Evolutionary conservation across 1,139 yeast species (phyloP).

Genomic region (Taiozyma onychis): DNA sequence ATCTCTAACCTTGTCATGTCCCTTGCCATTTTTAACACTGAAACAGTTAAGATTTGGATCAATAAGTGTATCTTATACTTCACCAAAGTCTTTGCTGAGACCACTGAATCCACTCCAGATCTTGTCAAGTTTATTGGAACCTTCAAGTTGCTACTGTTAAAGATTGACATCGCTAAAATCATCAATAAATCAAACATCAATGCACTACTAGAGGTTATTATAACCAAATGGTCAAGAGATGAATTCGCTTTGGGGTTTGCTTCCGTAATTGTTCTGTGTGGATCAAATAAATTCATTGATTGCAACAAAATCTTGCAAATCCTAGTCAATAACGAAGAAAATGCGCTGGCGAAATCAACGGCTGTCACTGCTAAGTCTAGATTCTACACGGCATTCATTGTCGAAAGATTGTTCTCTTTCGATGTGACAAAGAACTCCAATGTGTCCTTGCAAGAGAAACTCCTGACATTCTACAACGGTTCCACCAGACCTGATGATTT

Average conservation of each 20-base stretch:
- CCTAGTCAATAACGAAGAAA: constrained; percentile 45
- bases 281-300: constrained; percentile 36
- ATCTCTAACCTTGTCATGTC: constrained; percentile 23
- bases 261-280: constrained; percentile 33
- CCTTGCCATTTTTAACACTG: constrained; percentile 14
- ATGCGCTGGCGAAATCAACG: constrained; percentile 30
- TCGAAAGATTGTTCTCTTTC: constrained; percentile 40
- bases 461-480: constrained; percentile 56
- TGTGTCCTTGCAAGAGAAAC: constrained; percentile 37
- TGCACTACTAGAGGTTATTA: constrained; percentile 63
- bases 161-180: constrained; percentile 36
- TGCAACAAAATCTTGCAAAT: constrained; percentile 58
- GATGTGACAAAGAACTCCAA: constrained; percentile 46
- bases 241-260: constrained; percentile 39
- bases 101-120: constrained; percentile 28
- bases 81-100: constrained; percentile 61
- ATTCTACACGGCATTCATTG: constrained; percentile 38
- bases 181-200: constrained; percentile 48
- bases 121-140: constrained; percentile 32
- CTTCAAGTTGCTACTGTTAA: constrained; percentile 27
- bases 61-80: constrained; percentile 49
- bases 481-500: constrained; percentile 56
- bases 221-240: constrained; percentile 45
- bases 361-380: constrained; percentile 23
- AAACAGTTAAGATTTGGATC: constrained; percentile 26